Conservation (phyloP, 1,284 basidiomycete genomes). For the Microbotryomycetes sp. region DNA sequence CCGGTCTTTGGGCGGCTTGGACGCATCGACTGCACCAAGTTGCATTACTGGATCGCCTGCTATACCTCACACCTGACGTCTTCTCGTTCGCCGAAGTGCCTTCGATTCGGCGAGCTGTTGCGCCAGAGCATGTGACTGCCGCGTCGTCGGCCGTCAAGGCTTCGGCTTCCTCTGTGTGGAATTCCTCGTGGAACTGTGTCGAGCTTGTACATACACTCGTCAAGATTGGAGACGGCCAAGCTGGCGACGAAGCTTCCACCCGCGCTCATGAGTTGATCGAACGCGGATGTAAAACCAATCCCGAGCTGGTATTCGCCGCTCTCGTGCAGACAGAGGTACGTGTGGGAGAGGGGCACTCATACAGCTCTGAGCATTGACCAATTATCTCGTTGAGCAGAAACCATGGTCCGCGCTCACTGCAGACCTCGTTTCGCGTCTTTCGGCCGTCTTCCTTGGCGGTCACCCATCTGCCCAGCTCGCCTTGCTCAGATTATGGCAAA, state of each 20-base stretch:
- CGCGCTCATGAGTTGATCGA: constrained; percentile 83
- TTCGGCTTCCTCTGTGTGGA: constrained; percentile 74
- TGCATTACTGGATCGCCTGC: constrained; percentile 74
- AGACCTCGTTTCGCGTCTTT: constrained; percentile 76
- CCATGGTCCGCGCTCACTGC: constrained; percentile 79
- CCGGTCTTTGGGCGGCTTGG: constrained; percentile 52
- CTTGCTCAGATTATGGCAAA: constrained; percentile 92
- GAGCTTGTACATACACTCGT: constrained; percentile 87
- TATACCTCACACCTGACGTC: constrained; percentile 74
- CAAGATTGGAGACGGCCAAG: constrained; percentile 55
- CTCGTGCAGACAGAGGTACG: constrained; percentile 80
- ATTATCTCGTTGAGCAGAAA: constrained; percentile 49
- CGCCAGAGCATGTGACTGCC: constrained; percentile 72
- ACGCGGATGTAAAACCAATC: constrained; percentile 83
- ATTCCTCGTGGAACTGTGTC: constrained; percentile 87
- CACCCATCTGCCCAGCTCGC: constrained; percentile 92
- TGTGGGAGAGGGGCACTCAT: constrained; percentile 25
- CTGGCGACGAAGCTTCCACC: constrained; percentile 45
- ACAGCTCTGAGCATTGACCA: not conserved
- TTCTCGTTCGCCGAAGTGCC: constrained; percentile 84
- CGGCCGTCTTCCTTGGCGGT: constrained; percentile 83
- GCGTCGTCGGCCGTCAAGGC: constrained; percentile 69
- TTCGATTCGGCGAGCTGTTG: constrained; percentile 62
- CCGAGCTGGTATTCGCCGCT: constrained; percentile 90
- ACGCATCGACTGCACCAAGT: constrained; percentile 77